Percentiles rank a stretch among this genome's conserved stretches.
phyloP scores from a whole-genome alignment of 331 rosid species.

The Pyrus hybrid region DNA sequence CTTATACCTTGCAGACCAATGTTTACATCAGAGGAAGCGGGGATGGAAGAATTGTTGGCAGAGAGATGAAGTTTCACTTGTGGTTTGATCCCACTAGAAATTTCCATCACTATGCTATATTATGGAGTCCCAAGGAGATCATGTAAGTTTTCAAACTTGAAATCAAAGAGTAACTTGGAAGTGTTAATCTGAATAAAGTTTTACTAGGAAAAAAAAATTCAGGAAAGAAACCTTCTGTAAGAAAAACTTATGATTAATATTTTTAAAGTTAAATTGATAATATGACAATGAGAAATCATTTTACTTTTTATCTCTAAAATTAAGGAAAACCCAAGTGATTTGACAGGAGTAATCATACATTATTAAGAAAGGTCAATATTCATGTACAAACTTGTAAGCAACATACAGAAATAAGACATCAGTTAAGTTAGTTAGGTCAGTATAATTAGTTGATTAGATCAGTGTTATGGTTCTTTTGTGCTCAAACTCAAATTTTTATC shows the following conservation, averaged over 20 bases:
- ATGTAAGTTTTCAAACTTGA: constrained; percentile 41
- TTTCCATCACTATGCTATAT: constrained; percentile 87
- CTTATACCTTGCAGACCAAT: constrained; percentile 90
- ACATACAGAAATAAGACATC: not conserved
- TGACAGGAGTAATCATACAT: constrained; percentile 2
- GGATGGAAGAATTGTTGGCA: constrained; percentile 77
- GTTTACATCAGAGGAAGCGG: constrained; percentile 88
- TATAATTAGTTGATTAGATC: no score
- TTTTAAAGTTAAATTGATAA: no score
- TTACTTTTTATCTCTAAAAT: not conserved
- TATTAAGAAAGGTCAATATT: not conserved
- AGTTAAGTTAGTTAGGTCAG: no score
- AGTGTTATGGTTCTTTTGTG: no score
- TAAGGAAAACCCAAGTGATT: constrained; percentile 3
- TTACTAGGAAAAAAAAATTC: no score
- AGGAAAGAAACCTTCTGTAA: no score
- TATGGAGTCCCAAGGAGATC: constrained; percentile 86
- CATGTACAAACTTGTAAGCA: not conserved
- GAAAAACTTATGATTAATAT: no score
- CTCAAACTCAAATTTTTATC: no score
- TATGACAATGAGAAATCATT: no score
- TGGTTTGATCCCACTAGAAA: constrained; percentile 90
- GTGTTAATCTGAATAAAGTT: no score
- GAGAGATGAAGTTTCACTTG: constrained; percentile 92
- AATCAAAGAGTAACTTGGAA: not conserved